Percentiles rank a stretch among this genome's conserved stretches.
phyloP scores from a whole-genome alignment of 2,329 filamentous ascomycete genomes.

The Lecanoromycetidae sp. region DNA sequence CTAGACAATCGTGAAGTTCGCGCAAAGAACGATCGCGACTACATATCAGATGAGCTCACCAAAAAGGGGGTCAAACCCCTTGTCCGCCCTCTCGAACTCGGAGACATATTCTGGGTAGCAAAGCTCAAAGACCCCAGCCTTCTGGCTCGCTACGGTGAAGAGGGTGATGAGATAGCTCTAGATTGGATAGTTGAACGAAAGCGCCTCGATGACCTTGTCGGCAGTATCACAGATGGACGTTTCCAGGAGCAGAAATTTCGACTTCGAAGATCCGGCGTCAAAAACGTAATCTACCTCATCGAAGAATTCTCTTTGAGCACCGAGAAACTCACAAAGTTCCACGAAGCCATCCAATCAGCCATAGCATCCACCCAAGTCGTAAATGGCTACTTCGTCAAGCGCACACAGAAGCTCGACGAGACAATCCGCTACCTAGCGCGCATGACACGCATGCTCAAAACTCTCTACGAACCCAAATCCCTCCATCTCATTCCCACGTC shows the following conservation, averaged over 20 bases:
- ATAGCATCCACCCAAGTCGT: constrained; percentile 68
- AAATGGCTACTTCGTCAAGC: constrained; percentile 67
- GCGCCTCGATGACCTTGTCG: constrained; percentile 65
- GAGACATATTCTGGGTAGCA: constrained; percentile 69
- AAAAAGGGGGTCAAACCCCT: constrained; percentile 55
- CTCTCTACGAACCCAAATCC: constrained; percentile 44
- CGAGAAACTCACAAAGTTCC: constrained; percentile 43
- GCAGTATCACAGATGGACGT: constrained; percentile 68
- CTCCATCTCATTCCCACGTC: constrained; percentile 55
- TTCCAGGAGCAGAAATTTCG: constrained; percentile 81
- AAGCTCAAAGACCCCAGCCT: constrained; percentile 51
- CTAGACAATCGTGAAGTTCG: constrained; percentile 66
- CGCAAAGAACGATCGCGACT: constrained; percentile 60
- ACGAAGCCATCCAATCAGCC: constrained; percentile 57
- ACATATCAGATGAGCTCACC: constrained; percentile 59
- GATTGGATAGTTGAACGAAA: constrained; percentile 77
- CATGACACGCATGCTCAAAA: constrained; percentile 57
- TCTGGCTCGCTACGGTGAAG: constrained; percentile 43
- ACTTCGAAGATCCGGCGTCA: constrained; percentile 57
- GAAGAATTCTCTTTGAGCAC: constrained; percentile 57
- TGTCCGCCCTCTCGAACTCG: constrained; percentile 57
- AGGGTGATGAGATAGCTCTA: constrained; percentile 58
- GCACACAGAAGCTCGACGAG: constrained; percentile 63
- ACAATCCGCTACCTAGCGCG: constrained; percentile 62
- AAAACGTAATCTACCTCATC: constrained; percentile 65